Evolutionary conservation across 1,284 basidiomycete species (phyloP).

Genomic region (Sporisorium graminicola): DNA sequence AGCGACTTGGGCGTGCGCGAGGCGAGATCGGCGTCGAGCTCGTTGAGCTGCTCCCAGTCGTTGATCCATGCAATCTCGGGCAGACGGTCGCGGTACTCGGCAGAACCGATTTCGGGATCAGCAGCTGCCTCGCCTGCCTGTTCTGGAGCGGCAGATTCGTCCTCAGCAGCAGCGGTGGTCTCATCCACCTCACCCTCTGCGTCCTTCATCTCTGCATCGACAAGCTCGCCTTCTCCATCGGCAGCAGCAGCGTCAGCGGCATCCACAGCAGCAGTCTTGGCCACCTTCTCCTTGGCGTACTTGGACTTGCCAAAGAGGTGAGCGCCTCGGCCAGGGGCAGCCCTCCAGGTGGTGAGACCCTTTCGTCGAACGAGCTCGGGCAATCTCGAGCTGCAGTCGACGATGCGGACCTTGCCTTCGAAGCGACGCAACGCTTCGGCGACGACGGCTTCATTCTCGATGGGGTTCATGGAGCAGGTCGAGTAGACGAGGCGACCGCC

Average conservation of each 20-base stretch:
- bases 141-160: constrained; percentile 9
- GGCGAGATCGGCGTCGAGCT: constrained; percentile 60
- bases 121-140: constrained; percentile 14
- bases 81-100: constrained; percentile 51
- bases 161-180: constrained; percentile 11
- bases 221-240: constrained; percentile 26
- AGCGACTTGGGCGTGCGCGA: constrained; percentile 57
- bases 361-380: constrained; percentile 79
- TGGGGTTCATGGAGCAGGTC: constrained; percentile 95
- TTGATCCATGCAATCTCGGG: constrained; percentile 64
- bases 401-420: constrained; percentile 79
- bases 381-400: constrained; percentile 81
- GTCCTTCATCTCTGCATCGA: constrained; percentile 42
- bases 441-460: constrained; percentile 97
- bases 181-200: constrained; percentile 44
- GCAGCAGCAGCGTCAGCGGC: constrained; percentile 25
- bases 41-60: constrained; percentile 60
- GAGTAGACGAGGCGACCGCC: constrained; percentile 95
- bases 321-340: constrained; percentile 60
- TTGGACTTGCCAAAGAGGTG: constrained; percentile 57
- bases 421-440: constrained; percentile 75
- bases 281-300: constrained; percentile 40
- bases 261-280: constrained; percentile 23
- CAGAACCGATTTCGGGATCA: constrained; percentile 42
- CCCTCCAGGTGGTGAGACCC: constrained; percentile 66